phyloP scores from a whole-genome alignment of 2,329 filamentous ascomycete genomes.

The Fusarium illudens region DNA sequence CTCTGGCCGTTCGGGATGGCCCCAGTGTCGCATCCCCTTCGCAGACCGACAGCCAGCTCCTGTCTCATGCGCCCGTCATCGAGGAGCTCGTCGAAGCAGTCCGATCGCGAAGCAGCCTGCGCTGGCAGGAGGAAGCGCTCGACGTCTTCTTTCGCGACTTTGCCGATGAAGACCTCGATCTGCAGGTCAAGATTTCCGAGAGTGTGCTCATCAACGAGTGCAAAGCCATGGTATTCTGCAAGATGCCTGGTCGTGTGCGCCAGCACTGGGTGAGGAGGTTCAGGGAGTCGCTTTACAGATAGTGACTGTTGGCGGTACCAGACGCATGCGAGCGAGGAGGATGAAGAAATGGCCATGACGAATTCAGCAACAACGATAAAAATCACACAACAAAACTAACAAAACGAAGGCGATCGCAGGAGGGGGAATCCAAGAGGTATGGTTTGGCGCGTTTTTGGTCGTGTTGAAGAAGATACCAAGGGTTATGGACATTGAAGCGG shows the following conservation, averaged over 20 bases:
- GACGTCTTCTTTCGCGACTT: constrained; percentile 69
- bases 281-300: constrained; percentile 48
- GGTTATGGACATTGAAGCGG: constrained; percentile 35
- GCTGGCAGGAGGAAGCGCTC: constrained; percentile 66
- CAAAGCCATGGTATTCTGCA: constrained; percentile 69
- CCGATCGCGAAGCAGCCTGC: constrained; percentile 49
- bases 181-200: constrained; percentile 68
- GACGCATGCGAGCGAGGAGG: not conserved
- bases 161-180: constrained; percentile 63
- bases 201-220: constrained; percentile 66
- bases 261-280: constrained; percentile 65
- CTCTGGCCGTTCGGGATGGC: constrained; percentile 29
- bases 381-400: constrained; percentile 7
- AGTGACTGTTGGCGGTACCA: not conserved
- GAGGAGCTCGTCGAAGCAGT: constrained; percentile 55
- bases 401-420: not conserved
- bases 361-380: constrained; percentile 1
- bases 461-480: constrained; percentile 38
- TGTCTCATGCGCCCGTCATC: constrained; percentile 37
- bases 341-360: not conserved
- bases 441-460: constrained; percentile 37
- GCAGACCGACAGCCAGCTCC: constrained; percentile 30
- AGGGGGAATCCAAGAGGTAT: constrained; percentile 19
- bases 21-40: constrained; percentile 30
- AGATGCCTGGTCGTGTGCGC: constrained; percentile 63